phyloP scores from a whole-genome alignment of 768 basidiomycete genomes.

The Suillus brevipes region DNA sequence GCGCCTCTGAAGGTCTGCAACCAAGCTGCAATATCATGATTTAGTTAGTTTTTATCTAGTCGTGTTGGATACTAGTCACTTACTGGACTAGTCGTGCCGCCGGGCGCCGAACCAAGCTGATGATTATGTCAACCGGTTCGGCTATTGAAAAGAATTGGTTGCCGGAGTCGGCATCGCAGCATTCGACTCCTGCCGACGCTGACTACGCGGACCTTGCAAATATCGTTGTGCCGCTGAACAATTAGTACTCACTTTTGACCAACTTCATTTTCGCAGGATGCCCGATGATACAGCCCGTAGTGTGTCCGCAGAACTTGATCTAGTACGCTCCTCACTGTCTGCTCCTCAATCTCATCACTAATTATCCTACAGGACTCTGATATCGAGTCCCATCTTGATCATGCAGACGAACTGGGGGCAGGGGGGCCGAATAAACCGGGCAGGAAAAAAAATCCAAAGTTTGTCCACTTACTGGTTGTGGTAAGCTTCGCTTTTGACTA shows the following conservation, averaged over 20 bases:
- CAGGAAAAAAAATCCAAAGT: conserved; percentile 91
- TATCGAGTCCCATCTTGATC: conserved; percentile 47
- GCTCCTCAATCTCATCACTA: conserved; percentile 14
- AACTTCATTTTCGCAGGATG: conserved; percentile 49
- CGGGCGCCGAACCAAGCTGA: neutral
- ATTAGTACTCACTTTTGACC: conserved; percentile 16
- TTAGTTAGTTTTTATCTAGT: too few species aligned
- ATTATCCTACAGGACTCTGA: conserved; percentile 59
- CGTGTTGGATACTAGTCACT: too few species aligned
- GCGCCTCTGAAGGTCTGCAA: neutral
- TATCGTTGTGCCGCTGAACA: neutral
- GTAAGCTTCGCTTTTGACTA: conserved; percentile 8
- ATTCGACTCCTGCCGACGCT: conserved; percentile 2
- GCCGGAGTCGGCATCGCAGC: conserved; percentile 5
- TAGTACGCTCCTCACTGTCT: conserved; percentile 27
- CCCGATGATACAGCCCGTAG: conserved; percentile 56
- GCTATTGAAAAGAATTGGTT: neutral
- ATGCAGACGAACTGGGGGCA: conserved; percentile 14
- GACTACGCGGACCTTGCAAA: conserved; percentile 4
- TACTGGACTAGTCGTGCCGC: too few species aligned
- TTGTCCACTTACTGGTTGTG: conserved; percentile 26
- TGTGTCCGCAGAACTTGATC: conserved; percentile 61
- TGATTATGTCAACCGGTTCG: conserved; percentile 22
- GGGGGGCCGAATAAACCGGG: conserved; percentile 47
- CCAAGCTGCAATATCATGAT: too few species aligned